Evolutionary conservation across 2,329 filamentous ascomycete species (phyloP).

Genomic region (Dichotomopilus funicola): DNA sequence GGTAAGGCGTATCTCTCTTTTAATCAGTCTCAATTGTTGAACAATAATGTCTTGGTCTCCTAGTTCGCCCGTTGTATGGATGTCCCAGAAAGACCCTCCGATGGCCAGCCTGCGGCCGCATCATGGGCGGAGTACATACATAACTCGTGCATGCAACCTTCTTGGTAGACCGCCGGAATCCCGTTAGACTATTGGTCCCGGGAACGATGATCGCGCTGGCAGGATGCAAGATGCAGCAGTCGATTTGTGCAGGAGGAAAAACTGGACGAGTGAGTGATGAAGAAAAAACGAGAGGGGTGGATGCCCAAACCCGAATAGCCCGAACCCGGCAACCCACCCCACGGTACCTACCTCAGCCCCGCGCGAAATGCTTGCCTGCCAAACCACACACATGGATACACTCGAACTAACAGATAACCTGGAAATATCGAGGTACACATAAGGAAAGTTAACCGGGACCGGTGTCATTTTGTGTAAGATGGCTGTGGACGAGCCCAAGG

Average conservation of each 20-base stretch:
- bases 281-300: neutral
- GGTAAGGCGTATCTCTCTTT: no score
- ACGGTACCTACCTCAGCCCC: constrained; percentile 18
- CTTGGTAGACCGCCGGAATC: constrained; percentile 12
- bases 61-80: no score
- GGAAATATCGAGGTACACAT: no score
- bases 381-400: neutral
- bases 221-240: constrained; percentile 7
- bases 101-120: neutral
- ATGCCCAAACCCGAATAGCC: no score
- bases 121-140: neutral
- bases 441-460: constrained; percentile 12
- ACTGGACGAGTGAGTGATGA: neutral
- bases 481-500: constrained; percentile 5
- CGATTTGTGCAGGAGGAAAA: constrained; percentile 2
- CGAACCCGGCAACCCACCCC: constrained; percentile 3
- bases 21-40: neutral
- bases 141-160: constrained; percentile 13
- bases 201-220: constrained; percentile 6
- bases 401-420: no score
- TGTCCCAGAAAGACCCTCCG: neutral
- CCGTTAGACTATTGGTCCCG: constrained; percentile 9
- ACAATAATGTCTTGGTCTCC: neutral
- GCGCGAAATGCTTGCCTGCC: constrained; percentile 20
- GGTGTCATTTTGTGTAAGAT: neutral